Conservation (phyloP, 169 alveolate species). For the Plasmodium vivax region DNA sequence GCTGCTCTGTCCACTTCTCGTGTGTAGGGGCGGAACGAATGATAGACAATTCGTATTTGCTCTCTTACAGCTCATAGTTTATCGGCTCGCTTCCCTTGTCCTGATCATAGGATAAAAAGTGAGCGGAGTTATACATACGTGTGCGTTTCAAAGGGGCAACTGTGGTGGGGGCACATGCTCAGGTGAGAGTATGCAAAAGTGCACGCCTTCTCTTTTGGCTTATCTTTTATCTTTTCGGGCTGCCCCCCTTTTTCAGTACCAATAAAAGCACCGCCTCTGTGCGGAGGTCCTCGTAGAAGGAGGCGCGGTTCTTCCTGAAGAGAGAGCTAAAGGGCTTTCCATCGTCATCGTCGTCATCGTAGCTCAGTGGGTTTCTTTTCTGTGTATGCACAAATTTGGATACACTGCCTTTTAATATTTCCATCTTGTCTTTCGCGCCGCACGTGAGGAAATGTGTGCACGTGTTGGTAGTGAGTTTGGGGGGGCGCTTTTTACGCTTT, state of each 20-base stretch:
- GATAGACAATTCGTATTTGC: not conserved
- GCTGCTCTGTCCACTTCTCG: not conserved
- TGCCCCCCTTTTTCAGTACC: constrained; percentile 13
- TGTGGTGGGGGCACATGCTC: not conserved
- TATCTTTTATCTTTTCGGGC: not conserved
- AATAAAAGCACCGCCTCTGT: constrained; percentile 67
- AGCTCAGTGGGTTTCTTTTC: not conserved
- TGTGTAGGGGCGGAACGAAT: not conserved
- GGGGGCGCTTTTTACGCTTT: not conserved
- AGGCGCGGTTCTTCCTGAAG: constrained; percentile 32
- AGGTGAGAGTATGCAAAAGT: not conserved
- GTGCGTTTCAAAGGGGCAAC: not conserved
- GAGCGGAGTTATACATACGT: not conserved
- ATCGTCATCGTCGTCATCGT: not conserved
- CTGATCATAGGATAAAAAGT: constrained; percentile 13
- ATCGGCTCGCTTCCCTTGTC: constrained; percentile 43
- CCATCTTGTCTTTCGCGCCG: constrained; percentile 16
- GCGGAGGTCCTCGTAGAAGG: constrained; percentile 35
- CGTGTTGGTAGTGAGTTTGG: not conserved
- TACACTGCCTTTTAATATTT: constrained; percentile 25
- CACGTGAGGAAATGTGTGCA: not conserved
- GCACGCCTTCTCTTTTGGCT: not conserved
- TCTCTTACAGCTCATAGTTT: constrained; percentile 17
- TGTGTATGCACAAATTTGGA: constrained; percentile 2
- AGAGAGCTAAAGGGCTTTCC: constrained; percentile 15